These are phyloP conservation scores for Fusarium albidum DNA, from an alignment of 2,329 filamentous ascomycete genomes.

Conservation along the genomic window DNA sequence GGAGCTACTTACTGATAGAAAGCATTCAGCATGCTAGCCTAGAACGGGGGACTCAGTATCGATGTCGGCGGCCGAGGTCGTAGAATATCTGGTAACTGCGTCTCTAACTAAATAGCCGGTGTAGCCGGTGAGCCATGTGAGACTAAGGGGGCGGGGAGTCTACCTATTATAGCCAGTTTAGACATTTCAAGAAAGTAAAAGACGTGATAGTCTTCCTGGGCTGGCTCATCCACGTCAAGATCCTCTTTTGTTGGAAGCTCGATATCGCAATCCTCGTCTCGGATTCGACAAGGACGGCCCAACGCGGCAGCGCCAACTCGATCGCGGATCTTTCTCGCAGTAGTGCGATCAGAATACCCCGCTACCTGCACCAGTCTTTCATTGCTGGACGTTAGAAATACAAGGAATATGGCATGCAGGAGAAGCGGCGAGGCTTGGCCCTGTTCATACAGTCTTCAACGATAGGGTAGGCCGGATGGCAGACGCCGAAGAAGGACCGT, in stretches of 20 bases:
- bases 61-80: conserved; percentile 9
- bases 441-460: conserved; percentile 10
- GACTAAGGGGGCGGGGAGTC: neutral
- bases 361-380: conserved; percentile 20
- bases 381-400: conserved; percentile 12
- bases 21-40: conserved; percentile 24
- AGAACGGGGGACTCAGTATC: conserved; percentile 16
- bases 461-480: conserved; percentile 23
- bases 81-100: conserved; percentile 7
- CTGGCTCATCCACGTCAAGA: conserved; percentile 13
- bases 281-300: conserved; percentile 26
- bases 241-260: conserved; percentile 18
- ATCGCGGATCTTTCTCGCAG: conserved; percentile 29
- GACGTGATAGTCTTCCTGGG: conserved; percentile 21
- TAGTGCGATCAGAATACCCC: conserved; percentile 16
- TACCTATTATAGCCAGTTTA: conserved; percentile 15
- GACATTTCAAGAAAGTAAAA: conserved; percentile 25
- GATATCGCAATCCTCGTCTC: conserved; percentile 33
- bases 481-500: conserved; percentile 8
- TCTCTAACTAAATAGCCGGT: conserved; percentile 14
- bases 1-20: conserved; percentile 22
- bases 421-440: conserved; percentile 11
- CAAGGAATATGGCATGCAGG: conserved; percentile 21
- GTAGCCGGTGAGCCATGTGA: neutral
- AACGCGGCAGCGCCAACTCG: conserved; percentile 29